phyloP scores from a whole-genome alignment of 495 filamentous ascomycete genomes.

The Terfezia claveryi region DNA sequence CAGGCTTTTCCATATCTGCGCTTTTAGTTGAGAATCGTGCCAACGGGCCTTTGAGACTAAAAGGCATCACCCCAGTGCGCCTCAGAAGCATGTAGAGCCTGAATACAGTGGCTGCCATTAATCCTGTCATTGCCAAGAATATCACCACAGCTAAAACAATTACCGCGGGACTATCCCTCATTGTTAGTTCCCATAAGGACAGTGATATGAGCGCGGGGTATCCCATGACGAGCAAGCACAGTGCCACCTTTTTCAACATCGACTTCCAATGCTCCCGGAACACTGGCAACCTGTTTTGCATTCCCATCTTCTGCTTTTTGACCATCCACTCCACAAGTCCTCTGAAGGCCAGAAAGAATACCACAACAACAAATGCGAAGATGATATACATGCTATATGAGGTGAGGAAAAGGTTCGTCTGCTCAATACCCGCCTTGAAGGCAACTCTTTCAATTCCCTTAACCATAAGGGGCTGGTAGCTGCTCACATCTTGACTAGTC shows the following conservation, averaged over 20 bases:
- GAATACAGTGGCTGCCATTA: slow-evolving; percentile 57
- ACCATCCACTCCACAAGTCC: slow-evolving; percentile 38
- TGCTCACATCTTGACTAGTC: not conserved
- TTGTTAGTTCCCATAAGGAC: slow-evolving; percentile 78
- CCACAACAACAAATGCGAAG: slow-evolving; percentile 41
- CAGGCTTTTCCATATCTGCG: not conserved
- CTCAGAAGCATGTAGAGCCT: slow-evolving; percentile 42
- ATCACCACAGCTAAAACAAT: slow-evolving; percentile 76
- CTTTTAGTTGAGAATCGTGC: not conserved
- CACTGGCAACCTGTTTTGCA: slow-evolving; percentile 63
- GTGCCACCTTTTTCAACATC: slow-evolving; percentile 68
- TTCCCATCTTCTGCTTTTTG: slow-evolving; percentile 44
- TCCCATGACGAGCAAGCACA: slow-evolving; percentile 65
- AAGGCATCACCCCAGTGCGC: not conserved
- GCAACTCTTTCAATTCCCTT: slow-evolving; percentile 70
- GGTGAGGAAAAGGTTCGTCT: slow-evolving; percentile 79
- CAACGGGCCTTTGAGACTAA: not conserved
- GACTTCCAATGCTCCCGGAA: slow-evolving; percentile 54
- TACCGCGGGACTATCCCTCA: slow-evolving; percentile 61
- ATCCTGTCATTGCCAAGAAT: slow-evolving; percentile 50
- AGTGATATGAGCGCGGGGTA: slow-evolving; percentile 72
- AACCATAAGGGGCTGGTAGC: slow-evolving; percentile 27
- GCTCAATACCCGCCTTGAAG: slow-evolving; percentile 59
- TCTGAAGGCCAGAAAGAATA: slow-evolving; percentile 46
- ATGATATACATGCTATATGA: slow-evolving; percentile 71